Base-by-base conservation (phyloP, 2,329 filamentous ascomycete species). In the Xylariaceae sp. region DNA sequence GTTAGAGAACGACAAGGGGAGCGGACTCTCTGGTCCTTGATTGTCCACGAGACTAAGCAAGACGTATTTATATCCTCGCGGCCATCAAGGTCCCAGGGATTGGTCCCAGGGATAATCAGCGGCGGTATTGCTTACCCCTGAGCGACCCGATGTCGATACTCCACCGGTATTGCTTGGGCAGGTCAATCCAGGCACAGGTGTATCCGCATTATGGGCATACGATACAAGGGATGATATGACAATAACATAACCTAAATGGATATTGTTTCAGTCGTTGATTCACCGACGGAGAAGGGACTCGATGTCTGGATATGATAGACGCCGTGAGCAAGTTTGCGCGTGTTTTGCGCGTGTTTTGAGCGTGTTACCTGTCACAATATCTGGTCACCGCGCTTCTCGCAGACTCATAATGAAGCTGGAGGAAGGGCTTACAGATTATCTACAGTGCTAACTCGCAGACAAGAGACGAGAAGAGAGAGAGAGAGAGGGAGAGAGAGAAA, bases 281-380 rank as follows among this genome's bases (percentile, higher is more conserved):
- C 32, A 8, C 32, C 5, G 32, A 34, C 32, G 6, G 32, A 8
- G 32, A 5, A 44, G 19, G 50, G 34, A 47, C 19, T 6, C 5
- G 42, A 31, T 19, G 11, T 48, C 41, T 29, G n/a, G 26, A 44
- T 9, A 32, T 19, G 27, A 19, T 11, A 27, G 26, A 26, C n/a
- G 35, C 12, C 12, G 52, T 69, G 67, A 69, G 67, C 67, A 68
- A 64, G 66, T 68, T 69, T 69, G 67, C 57, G 67, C 60, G 57
- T 19, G 19, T 19, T 19, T 19, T 19, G 19, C 1, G 19, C 19
- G 19, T 19, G 19, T 19, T 19, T 19, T 19, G 19, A 19, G 19
- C 19, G 19, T 29, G 55, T 65, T 65, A 60, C 57, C 27, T 44
- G 42, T 44, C 27, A 44, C 42, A 30, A 7, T 19, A 19, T 19